These are phyloP conservation scores for Ormosia semicastrata DNA, from an alignment of 306 rosid species.

Conservation along the genomic window DNA sequence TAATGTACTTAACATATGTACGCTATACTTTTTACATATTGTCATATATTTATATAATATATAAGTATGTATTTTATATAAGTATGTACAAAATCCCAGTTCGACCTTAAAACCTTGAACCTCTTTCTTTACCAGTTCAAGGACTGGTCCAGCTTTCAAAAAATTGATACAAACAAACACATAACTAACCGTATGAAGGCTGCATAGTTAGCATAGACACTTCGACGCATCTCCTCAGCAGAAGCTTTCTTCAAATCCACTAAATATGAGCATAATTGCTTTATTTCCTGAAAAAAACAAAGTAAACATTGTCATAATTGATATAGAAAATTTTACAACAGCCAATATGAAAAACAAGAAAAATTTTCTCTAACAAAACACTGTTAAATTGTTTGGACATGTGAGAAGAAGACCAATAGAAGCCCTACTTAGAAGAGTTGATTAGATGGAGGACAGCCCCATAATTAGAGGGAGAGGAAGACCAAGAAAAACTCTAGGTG, in stretches of 20 bases:
- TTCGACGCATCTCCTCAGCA: constrained; percentile 98
- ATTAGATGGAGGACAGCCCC: no score
- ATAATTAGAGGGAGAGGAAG: no score
- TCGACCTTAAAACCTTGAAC: background rate
- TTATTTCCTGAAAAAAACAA: constrained; percentile 64
- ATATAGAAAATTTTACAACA: background rate
- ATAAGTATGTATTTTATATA: background rate
- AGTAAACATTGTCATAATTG: background rate
- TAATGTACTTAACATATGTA: background rate
- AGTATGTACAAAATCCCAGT: background rate
- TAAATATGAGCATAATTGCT: constrained; percentile 83
- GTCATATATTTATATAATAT: background rate
- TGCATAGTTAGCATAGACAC: constrained; percentile 96
- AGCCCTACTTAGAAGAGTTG: no score
- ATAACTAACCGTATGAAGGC: constrained; percentile 90
- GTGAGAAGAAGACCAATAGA: no score
- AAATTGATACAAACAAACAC: background rate
- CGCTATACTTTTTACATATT: background rate
- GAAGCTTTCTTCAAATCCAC: constrained; percentile 88
- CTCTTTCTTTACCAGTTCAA: background rate
- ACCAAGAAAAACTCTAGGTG: no score
- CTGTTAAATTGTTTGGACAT: no score
- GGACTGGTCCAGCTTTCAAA: background rate
- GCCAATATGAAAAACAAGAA: constrained; percentile 17
- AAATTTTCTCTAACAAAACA: background rate